Percentiles rank a stretch among this genome's conserved stretches.
Conservation (phyloP, 495 filamentous ascomycete genomes). For the Xylaria scruposa region DNA sequence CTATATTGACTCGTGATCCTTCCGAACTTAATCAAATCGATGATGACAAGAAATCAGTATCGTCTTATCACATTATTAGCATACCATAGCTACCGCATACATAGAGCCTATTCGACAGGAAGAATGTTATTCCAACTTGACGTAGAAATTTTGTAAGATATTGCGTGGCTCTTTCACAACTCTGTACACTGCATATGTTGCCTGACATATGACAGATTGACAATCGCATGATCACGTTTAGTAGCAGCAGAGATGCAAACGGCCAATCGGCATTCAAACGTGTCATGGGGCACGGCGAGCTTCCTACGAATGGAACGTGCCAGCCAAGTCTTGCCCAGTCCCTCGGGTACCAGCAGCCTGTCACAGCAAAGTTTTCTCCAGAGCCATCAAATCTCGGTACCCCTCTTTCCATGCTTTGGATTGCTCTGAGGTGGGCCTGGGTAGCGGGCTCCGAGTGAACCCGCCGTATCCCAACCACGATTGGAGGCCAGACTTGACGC, state of each 20-base stretch:
- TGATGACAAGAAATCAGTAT: neutral
- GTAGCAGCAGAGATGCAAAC: neutral
- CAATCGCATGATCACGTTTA: constrained; percentile 11
- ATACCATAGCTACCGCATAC: neutral
- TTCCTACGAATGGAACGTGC: constrained; percentile 10
- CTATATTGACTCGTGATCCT: neutral
- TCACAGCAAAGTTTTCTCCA: constrained; percentile 56
- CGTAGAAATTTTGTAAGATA: neutral
- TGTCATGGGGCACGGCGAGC: neutral
- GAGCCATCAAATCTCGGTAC: constrained; percentile 73
- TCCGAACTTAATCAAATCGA: neutral
- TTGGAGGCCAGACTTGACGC: constrained; percentile 81
- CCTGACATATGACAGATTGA: constrained; percentile 1
- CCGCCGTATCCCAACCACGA: constrained; percentile 78
- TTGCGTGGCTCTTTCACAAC: neutral
- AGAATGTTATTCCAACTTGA: neutral
- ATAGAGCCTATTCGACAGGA: neutral
- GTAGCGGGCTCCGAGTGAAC: constrained; percentile 66
- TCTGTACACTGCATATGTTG: neutral
- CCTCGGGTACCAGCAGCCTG: constrained; percentile 23
- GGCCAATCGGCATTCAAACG: neutral
- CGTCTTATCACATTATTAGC: neutral
- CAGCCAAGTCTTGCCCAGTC: constrained; percentile 11
- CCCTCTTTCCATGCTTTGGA: constrained; percentile 66
- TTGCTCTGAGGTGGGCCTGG: constrained; percentile 60